Percentiles rank a stretch among this genome's conserved stretches.
These are phyloP conservation scores for Mitragyna speciosa DNA, from an alignment of 257 asterid genomes.

Conservation along the genomic window DNA sequence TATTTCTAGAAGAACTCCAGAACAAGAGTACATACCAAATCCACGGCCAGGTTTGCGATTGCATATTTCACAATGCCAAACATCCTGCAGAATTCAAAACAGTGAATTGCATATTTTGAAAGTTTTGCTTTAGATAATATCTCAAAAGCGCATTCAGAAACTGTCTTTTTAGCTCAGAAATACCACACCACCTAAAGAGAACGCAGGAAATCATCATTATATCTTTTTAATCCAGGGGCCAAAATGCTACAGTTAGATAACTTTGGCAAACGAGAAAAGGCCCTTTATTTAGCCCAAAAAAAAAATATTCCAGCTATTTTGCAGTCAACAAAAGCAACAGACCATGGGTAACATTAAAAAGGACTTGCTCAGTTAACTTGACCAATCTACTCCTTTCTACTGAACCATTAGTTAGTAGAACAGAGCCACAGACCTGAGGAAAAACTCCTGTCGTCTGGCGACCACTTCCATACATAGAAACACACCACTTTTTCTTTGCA, in stretches of 20 bases:
- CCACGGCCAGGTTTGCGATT: constrained; percentile 98
- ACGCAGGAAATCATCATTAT: neutral
- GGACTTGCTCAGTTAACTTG: neutral
- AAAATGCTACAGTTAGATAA: neutral
- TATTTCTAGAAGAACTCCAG: neutral
- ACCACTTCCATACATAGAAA: constrained; percentile 94
- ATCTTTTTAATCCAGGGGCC: neutral
- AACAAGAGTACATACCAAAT: constrained; percentile 58
- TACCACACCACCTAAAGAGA: neutral
- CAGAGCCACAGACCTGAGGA: constrained; percentile 71
- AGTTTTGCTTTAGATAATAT: neutral
- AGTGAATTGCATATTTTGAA: too few species aligned
- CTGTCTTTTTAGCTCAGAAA: neutral
- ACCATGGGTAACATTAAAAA: neutral
- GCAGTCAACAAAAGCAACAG: neutral
- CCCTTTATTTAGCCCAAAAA: neutral
- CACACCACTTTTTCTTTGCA: constrained; percentile 98
- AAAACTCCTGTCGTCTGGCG: constrained; percentile 94
- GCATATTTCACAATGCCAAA: constrained; percentile 99
- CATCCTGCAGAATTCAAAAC: constrained; percentile 62
- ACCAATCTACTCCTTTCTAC: neutral
- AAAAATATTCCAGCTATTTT: neutral
- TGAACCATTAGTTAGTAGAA: neutral
- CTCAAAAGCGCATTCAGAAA: neutral
- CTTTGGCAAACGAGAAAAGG: neutral